Conservation (phyloP, 768 basidiomycete species). For the Tulasnella sp. region DNA sequence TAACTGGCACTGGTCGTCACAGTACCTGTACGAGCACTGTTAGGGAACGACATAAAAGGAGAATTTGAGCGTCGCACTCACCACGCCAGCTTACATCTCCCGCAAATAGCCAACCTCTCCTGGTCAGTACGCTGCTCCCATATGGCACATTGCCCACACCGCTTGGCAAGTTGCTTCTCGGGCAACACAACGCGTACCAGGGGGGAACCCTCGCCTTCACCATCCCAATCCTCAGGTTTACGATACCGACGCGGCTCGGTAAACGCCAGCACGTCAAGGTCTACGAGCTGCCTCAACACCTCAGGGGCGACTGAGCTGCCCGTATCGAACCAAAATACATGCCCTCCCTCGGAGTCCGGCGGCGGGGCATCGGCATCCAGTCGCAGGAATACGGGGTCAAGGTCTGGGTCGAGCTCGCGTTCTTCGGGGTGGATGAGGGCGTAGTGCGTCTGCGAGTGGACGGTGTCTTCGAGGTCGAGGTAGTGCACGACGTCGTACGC, state of each 20-base stretch:
- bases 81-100: conserved; percentile 12
- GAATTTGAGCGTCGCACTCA: background rate
- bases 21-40: background rate
- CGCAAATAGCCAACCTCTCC: conserved; percentile 3
- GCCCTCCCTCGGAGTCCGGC: background rate
- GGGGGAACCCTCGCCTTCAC: background rate
- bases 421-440: conserved; percentile 1
- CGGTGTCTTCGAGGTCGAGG: background rate
- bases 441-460: background rate
- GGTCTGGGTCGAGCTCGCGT: background rate
- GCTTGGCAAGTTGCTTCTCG: conserved; percentile 9
- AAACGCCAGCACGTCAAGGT: background rate
- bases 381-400: background rate
- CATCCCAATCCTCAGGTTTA: background rate
- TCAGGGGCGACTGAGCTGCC: background rate
- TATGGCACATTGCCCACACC: background rate
- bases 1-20: conserved; percentile 11
- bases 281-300: background rate
- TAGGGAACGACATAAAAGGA: background rate
- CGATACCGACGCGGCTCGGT: background rate
- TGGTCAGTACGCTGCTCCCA: conserved; percentile 15
- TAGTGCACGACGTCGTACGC: conserved; percentile 1
- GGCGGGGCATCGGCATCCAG: background rate
- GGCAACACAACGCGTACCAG: background rate
- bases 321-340: background rate